These are phyloP conservation scores for Cichorium intybus DNA, from an alignment of 140 eudicot genomes.

Conservation along the genomic window DNA sequence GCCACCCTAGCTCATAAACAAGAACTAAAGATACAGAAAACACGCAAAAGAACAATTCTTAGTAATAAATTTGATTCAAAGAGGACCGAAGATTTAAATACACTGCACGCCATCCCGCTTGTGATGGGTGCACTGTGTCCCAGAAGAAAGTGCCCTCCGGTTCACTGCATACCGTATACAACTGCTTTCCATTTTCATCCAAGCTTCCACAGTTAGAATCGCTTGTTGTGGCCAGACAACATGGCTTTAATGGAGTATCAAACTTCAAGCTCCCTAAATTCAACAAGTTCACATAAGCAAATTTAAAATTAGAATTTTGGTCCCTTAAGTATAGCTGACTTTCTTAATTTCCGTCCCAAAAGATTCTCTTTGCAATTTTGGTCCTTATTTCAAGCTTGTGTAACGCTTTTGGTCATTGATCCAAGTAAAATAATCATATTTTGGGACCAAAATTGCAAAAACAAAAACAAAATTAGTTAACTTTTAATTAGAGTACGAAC, in stretches of 20 bases:
- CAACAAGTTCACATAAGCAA: neutral
- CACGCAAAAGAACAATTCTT: neutral
- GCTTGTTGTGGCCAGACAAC: conserved; percentile 51
- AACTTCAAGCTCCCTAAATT: conserved; percentile 57
- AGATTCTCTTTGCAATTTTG: no score
- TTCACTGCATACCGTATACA: conserved; percentile 68
- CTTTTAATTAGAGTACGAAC: no score
- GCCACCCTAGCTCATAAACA: neutral
- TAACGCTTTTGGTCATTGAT: no score
- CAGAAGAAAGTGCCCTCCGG: conserved; percentile 74
- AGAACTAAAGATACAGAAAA: conserved; percentile 3
- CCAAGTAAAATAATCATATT: no score
- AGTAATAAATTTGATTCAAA: conserved; percentile 42
- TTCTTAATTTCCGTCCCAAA: no score
- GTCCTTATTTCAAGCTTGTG: no score
- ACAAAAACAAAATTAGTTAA: no score
- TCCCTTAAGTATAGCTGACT: no score
- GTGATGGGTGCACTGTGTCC: conserved; percentile 83
- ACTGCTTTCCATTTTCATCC: conserved; percentile 50
- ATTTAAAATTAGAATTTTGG: no score
- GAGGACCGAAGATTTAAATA: conserved; percentile 38
- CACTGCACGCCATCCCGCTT: conserved; percentile 84
- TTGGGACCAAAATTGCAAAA: no score
- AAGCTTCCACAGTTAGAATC: conserved; percentile 49
- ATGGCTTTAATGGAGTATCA: conserved; percentile 79